Evolutionary conservation across 1,284 basidiomycete genomes (phyloP).

Genomic region (Puccinia triticina): DNA sequence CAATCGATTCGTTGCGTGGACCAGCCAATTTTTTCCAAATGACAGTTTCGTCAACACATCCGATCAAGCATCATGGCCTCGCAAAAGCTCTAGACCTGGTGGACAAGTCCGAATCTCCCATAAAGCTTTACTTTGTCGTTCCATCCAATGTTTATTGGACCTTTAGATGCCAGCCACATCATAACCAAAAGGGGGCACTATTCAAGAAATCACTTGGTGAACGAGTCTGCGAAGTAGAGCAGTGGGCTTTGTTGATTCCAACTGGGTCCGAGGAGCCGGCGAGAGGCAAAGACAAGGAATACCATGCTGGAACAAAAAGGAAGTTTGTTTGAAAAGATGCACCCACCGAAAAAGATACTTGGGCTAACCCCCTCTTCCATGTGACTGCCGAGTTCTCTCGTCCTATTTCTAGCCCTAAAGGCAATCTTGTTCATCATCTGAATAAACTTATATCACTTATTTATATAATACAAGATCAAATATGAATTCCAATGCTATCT

Average conservation of each 20-base stretch:
- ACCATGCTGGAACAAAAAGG: neutral
- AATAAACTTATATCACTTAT: too few species aligned
- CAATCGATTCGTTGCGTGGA: constrained; percentile 29
- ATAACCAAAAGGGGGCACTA: neutral
- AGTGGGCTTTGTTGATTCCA: constrained; percentile 27
- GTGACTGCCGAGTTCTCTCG: too few species aligned
- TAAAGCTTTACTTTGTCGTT: constrained; percentile 17
- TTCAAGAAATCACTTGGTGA: neutral
- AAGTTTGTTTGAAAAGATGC: neutral
- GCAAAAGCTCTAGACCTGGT: constrained; percentile 4
- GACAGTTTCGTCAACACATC: constrained; percentile 19
- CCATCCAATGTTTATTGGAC: neutral
- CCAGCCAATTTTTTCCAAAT: constrained; percentile 22
- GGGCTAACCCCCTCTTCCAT: neutral
- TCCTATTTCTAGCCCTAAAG: too few species aligned
- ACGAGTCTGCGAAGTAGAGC: constrained; percentile 20
- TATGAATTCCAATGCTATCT: too few species aligned
- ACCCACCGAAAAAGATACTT: neutral
- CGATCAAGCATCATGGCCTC: constrained; percentile 18
- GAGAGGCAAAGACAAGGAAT: neutral
- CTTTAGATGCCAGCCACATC: constrained; percentile 8
- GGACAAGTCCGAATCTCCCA: neutral
- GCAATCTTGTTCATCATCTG: too few species aligned
- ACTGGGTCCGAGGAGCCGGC: neutral
- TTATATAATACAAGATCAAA: too few species aligned